Conservation (phyloP, 768 basidiomycete genomes). For the Trametes coccinea region DNA sequence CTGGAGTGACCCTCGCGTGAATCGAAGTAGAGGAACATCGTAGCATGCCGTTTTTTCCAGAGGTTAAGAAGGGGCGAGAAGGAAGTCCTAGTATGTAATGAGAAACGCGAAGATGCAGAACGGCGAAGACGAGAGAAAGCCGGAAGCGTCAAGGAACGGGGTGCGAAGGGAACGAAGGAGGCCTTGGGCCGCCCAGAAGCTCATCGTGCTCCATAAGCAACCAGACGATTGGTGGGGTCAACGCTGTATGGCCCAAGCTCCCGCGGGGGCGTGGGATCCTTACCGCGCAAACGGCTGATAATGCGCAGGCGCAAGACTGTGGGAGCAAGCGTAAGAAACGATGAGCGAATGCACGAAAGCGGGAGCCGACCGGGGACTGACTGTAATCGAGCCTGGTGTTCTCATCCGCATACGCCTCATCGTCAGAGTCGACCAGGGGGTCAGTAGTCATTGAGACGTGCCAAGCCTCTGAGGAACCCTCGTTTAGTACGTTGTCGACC, state of each 20-base stretch:
- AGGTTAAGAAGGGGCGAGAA: neutral
- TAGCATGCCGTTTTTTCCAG: neutral
- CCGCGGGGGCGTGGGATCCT: slow-evolving; percentile 56
- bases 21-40: neutral
- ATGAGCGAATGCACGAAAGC: slow-evolving; percentile 3
- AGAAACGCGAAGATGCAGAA: neutral
- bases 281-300: slow-evolving; percentile 57
- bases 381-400: slow-evolving; percentile 66
- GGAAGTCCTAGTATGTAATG: neutral
- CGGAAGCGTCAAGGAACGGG: neutral
- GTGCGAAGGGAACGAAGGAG: neutral
- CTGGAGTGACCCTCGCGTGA: neutral
- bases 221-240: slow-evolving; percentile 12
- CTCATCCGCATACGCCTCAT: slow-evolving; percentile 68
- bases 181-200: neutral
- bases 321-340: neutral
- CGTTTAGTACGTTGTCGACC: neutral
- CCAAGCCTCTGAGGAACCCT: slow-evolving; percentile 61
- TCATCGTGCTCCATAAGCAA: slow-evolving; percentile 17
- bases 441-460: slow-evolving; percentile 65
- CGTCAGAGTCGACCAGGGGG: slow-evolving; percentile 76
- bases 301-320: slow-evolving; percentile 62
- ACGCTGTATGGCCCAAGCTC: slow-evolving; percentile 27
- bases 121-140: neutral
- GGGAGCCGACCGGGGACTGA: slow-evolving; percentile 36